Evolutionary conservation across 2,329 filamentous ascomycete genomes (phyloP).

Genomic region (Phoma sp.): DNA sequence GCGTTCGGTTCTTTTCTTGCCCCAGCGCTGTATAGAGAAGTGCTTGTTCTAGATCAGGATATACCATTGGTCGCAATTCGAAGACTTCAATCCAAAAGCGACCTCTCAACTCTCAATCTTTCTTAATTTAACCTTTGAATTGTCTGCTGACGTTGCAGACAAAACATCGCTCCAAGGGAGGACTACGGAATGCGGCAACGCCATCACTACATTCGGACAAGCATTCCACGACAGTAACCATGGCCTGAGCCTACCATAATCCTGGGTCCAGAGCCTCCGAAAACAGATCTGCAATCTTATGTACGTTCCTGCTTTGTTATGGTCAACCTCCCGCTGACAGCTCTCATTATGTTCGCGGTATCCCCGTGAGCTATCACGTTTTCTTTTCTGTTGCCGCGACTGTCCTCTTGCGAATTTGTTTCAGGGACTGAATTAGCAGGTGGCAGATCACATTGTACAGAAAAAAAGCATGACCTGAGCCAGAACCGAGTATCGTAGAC

Average conservation of each 20-base stretch:
- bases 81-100: not conserved
- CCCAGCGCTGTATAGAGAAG: slow-evolving; percentile 16
- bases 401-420: slow-evolving; percentile 13
- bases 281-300: slow-evolving; percentile 28
- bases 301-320: slow-evolving; percentile 38
- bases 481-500: not conserved
- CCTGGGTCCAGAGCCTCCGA: slow-evolving; percentile 16
- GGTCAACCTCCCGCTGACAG: slow-evolving; percentile 19
- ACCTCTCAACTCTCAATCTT: not conserved
- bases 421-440: slow-evolving; percentile 9
- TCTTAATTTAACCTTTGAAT: not conserved
- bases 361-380: slow-evolving; percentile 12
- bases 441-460: not conserved
- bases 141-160: slow-evolving; percentile 6
- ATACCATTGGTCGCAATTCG: slow-evolving; percentile 16
- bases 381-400: slow-evolving; percentile 22
- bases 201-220: slow-evolving; percentile 13
- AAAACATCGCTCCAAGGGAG: slow-evolving; percentile 21
- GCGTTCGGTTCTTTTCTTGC: slow-evolving; percentile 24
- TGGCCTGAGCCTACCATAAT: slow-evolving; percentile 9
- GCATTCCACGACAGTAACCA: slow-evolving; percentile 19
- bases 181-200: slow-evolving; percentile 26
- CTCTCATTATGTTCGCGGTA: slow-evolving; percentile 17
- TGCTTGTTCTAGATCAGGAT: slow-evolving; percentile 19
- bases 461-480: not conserved